Evolutionary conservation across 2,329 filamentous ascomycete genomes (phyloP).

Genomic region (Alternaria arborescens): DNA sequence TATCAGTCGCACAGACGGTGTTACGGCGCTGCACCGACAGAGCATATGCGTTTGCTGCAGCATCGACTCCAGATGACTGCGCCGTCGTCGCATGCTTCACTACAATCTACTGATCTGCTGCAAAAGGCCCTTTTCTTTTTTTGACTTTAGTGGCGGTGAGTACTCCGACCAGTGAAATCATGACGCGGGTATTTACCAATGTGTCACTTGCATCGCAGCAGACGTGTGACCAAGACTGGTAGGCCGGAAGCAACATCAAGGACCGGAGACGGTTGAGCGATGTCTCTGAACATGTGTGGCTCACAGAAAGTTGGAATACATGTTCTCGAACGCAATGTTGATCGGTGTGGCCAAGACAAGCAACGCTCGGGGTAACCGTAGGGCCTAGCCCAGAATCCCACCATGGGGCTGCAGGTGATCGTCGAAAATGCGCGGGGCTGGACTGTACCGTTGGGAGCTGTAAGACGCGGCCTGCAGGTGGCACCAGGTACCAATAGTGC

Average conservation of each 20-base stretch:
- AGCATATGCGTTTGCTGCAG: constrained; percentile 8
- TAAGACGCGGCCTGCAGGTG: constrained; percentile 2
- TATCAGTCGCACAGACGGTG: constrained; percentile 19
- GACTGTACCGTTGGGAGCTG: constrained; percentile 2
- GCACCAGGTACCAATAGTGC: constrained; percentile 7
- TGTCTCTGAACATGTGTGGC: not conserved
- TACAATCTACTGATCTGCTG: not conserved
- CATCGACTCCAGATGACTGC: constrained; percentile 12
- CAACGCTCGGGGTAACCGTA: not conserved
- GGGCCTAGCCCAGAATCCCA: constrained; percentile 7
- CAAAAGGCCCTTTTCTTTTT: constrained; percentile 1
- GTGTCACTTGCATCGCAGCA: not conserved
- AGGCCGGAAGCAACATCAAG: not conserved
- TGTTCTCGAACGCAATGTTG: not conserved
- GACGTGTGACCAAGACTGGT: constrained; percentile 5
- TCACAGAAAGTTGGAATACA: not conserved
- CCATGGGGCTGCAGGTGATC: constrained; percentile 12
- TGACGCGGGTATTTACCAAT: not conserved
- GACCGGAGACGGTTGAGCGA: not conserved
- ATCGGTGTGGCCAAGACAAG: not conserved
- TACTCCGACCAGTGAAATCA: not conserved
- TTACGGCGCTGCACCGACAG: constrained; percentile 22
- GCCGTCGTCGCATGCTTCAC: not conserved
- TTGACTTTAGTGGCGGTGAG: constrained; percentile 9
- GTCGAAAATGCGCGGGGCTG: constrained; percentile 18